A percentile compares a stretch with the other conserved stretches of the same genome.
phyloP scores from a whole-genome alignment of 2,329 filamentous ascomycete species.

The Hyphodiscus sp. region DNA sequence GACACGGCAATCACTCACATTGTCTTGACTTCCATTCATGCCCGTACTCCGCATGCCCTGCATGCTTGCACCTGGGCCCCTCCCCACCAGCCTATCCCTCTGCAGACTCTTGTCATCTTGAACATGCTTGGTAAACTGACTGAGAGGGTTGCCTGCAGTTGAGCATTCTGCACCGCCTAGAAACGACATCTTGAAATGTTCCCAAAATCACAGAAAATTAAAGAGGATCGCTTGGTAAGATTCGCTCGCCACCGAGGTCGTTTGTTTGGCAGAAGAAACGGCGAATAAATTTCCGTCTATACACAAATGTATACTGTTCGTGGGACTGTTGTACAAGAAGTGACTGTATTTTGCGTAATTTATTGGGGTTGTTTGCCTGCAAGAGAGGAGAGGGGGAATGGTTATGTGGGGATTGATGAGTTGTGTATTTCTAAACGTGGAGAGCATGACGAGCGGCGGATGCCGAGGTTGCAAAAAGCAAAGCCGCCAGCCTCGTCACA shows the following conservation, averaged over 20 bases:
- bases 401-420: background rate
- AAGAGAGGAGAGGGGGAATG: background rate
- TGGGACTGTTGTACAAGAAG: background rate
- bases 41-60: constrained; percentile 70
- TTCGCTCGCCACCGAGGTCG: background rate
- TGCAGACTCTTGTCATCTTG: constrained; percentile 95
- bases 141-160: constrained; percentile 89
- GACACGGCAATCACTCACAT: constrained; percentile 39
- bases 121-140: constrained; percentile 95
- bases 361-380: background rate
- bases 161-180: constrained; percentile 95
- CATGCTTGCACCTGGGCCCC: constrained; percentile 62
- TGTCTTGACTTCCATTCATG: constrained; percentile 55
- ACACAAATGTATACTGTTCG: background rate
- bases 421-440: background rate
- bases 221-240: background rate
- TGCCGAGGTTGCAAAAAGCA: background rate
- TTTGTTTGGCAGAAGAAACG: background rate
- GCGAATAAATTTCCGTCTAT: background rate
- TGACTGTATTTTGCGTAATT: background rate
- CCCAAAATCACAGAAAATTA: background rate
- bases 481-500: no score
- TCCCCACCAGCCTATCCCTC: constrained; percentile 77
- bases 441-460: constrained; percentile 1
- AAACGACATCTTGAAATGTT: constrained; percentile 69